Percentiles rank a stretch among this genome's conserved stretches.
These are phyloP conservation scores for Cicer pinnatifidum DNA, from an alignment of 306 rosid species.

Conservation along the genomic window DNA sequence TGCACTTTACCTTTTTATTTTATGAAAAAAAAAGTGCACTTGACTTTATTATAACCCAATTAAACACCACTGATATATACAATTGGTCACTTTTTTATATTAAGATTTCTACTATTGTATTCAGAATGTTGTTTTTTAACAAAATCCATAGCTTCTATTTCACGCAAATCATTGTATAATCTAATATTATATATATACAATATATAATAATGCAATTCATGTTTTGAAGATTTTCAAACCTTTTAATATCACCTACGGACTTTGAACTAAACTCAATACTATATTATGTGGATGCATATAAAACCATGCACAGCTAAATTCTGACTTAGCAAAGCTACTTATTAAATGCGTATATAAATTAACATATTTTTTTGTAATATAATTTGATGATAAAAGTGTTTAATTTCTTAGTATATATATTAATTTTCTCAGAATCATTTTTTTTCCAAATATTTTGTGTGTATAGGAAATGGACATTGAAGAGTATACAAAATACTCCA, in stretches of 20 bases:
- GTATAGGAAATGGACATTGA: too few species aligned
- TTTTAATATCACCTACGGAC: not conserved
- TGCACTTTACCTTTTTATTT: not conserved
- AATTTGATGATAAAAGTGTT: not conserved
- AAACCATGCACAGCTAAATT: not conserved
- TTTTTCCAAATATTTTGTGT: not conserved
- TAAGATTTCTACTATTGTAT: not conserved
- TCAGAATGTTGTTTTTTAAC: not conserved
- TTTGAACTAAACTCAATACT: not conserved
- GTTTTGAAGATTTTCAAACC: not conserved
- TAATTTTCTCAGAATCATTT: not conserved
- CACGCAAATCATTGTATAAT: not conserved
- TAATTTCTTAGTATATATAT: not conserved
- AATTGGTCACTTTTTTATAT: not conserved
- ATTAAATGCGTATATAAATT: not conserved
- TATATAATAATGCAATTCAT: not conserved
- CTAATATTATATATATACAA: not conserved
- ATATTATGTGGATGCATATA: not conserved
- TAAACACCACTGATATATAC: not conserved
- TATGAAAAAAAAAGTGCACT: not conserved
- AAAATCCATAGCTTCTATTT: conserved; percentile 1
- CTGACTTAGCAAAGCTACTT: not conserved
- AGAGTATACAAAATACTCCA: too few species aligned
- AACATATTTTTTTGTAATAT: not conserved
- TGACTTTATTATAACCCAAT: not conserved